Base-by-base conservation (phyloP, 73 alveolate species). In the Durusdinium trenchii region DNA sequence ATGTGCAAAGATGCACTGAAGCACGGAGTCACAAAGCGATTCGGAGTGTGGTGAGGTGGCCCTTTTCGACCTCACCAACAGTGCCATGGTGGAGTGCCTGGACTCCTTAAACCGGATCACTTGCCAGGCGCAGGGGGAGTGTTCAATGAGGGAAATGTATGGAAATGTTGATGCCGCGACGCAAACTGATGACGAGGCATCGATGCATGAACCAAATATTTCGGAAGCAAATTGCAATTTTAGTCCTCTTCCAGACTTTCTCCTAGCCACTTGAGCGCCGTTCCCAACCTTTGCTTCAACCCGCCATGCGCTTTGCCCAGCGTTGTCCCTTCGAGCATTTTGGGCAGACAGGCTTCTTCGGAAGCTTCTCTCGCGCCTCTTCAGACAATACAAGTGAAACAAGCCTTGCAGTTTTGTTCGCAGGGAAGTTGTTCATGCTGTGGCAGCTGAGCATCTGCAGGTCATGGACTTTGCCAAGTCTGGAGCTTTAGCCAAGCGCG, bases 51-150 rank as follows among this genome's bases (percentile, higher is more conserved):
- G 54, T 42, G 47, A 91, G 98, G 98, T 91, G 51, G 98, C 78
- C 16, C 60, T 91, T 36, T 91, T 91, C 35, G 98, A 91, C 64
- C 89, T 91, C 75, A 71, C 98, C 76, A 91, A 91, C 98, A 91
- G 89, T 46, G 87, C 87, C 57, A 91, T 91, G 98, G 98, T 91
- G 89, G 98, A 91, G 60, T 91, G 98, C 48, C 98, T 91, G 40
- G 98, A 91, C 57, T 91, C 98, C 76, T 52, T 91, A 78, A 91
- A 91, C 89, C 98, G 98, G 54, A 91, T 91, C 98, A 91, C 98
- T 46, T 91, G 98, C 46, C 98, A 91, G 98, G 98, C 89, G 20
- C 16, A 42, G 20, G 18, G 81, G 43, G 42, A 18, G n/a, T 6
- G 38, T 6, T 28, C n/a, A 64, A 18, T 16, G 6, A 9, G 42